Conservation (phyloP, 139 green algal species). For the Chlamydomonas sp. region DNA sequence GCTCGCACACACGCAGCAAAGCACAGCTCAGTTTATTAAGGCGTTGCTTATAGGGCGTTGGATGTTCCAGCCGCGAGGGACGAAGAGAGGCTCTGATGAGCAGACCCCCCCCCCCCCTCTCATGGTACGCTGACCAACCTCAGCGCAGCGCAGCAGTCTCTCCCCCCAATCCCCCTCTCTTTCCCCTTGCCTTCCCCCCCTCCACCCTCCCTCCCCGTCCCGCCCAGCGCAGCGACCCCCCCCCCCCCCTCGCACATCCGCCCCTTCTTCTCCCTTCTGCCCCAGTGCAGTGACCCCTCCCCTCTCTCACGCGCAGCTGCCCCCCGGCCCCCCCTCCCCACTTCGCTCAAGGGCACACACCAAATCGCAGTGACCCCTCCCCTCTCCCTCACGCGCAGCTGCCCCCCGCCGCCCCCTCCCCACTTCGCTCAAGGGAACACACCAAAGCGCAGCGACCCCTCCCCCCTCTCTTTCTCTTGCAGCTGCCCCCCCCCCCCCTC, state of each 20-base stretch:
- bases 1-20: neutral
- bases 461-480: neutral
- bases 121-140: no score
- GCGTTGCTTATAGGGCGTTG: neutral
- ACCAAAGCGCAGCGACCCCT: neutral
- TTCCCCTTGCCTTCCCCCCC: no score
- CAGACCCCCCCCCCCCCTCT: neutral
- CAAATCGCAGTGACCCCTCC: no score
- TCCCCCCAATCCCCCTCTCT: constrained; percentile 40
- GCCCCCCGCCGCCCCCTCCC: neutral
- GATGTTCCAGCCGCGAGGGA: no score
- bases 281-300: neutral
- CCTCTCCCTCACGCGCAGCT: no score
- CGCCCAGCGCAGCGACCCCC: neutral
- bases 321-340: neutral
- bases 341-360: neutral
- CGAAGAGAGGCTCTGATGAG: neutral
- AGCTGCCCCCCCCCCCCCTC: neutral
- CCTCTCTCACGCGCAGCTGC: no score
- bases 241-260: neutral
- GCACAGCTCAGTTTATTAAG: no score
- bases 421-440: neutral
- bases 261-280: neutral
- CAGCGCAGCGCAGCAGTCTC: neutral
- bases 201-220: no score